Percentiles rank a stretch among this genome's conserved stretches.
Evolutionary conservation across 208 protist genomes (phyloP).

Genomic region (Trypanosoma conorhini): DNA sequence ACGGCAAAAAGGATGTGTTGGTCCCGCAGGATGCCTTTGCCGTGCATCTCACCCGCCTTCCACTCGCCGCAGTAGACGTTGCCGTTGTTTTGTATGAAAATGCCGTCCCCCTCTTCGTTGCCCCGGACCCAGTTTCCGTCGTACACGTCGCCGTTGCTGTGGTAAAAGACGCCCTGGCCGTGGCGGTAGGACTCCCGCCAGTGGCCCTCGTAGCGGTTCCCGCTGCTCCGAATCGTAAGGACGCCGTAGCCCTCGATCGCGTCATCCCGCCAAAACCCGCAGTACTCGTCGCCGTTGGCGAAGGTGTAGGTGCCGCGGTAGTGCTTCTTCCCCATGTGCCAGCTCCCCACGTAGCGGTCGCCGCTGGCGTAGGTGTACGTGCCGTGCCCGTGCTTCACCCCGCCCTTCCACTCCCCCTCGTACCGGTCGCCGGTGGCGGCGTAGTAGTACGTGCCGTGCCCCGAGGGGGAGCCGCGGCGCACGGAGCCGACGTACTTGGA

Average conservation of each 20-base stretch:
- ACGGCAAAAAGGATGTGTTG: conserved; percentile 43
- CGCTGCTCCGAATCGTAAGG: conserved; percentile 39
- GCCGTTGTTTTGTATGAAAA: conserved; percentile 47
- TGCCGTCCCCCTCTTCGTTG: conserved; percentile 55
- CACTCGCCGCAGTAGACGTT: conserved; percentile 69
- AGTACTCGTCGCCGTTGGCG: conserved; percentile 59
- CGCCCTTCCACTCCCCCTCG: conserved; percentile 62
- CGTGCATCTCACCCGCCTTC: conserved; percentile 62
- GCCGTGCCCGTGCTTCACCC: conserved; percentile 72
- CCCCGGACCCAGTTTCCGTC: conserved; percentile 58
- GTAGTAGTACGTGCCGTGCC: conserved; percentile 65
- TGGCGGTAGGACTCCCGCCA: conserved; percentile 57
- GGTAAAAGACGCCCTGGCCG: conserved; percentile 43
- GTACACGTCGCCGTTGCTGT: conserved; percentile 54
- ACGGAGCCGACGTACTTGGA: conserved; percentile 58
- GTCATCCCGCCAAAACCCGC: conserved; percentile 55
- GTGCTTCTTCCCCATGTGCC: conserved; percentile 72
- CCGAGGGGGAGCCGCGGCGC: conserved; percentile 53
- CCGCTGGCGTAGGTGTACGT: conserved; percentile 58
- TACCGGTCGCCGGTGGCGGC: conserved; percentile 53
- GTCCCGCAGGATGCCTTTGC: conserved; percentile 58
- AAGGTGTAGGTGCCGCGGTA: conserved; percentile 58
- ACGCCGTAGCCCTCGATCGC: conserved; percentile 66
- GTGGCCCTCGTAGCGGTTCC: conserved; percentile 53
- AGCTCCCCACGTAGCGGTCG: conserved; percentile 65